A percentile compares a stretch with the other conserved stretches of the same genome.
Evolutionary conservation across 768 basidiomycete species (phyloP).

Genomic region (Termitomyces eurrhizus): DNA sequence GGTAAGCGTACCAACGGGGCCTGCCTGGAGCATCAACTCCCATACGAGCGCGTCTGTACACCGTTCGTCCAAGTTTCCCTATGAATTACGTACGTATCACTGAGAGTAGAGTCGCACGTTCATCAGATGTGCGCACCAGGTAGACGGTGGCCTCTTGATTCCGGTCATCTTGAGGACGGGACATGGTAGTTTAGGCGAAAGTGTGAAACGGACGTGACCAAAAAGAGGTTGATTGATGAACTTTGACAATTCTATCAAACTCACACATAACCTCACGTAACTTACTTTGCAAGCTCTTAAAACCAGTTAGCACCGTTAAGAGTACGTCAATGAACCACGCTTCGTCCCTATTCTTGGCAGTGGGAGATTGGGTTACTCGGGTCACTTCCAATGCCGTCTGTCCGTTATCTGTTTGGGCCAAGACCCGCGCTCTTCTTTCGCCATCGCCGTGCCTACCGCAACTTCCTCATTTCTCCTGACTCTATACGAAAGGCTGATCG

Average conservation of each 20-base stretch:
- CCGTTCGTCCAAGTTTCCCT: constrained; percentile 98
- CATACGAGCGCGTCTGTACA: constrained; percentile 92
- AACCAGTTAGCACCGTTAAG: background rate
- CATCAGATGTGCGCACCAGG: constrained; percentile 42
- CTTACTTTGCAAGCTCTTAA: background rate
- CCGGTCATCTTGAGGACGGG: constrained; percentile 79
- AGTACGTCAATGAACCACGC: constrained; percentile 9
- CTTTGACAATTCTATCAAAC: background rate
- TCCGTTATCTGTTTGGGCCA: constrained; percentile 4
- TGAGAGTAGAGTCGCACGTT: constrained; percentile 5
- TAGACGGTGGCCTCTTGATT: constrained; percentile 93
- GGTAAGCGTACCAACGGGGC: constrained; percentile 80
- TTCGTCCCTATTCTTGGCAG: background rate
- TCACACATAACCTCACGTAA: background rate
- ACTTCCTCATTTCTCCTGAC: constrained; percentile 11
- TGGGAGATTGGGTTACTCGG: constrained; percentile 2
- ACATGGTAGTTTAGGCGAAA: constrained; percentile 34
- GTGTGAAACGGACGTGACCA: background rate
- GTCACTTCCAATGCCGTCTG: background rate
- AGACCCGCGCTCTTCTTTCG: constrained; percentile 11
- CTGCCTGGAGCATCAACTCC: constrained; percentile 99
- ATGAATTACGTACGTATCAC: background rate
- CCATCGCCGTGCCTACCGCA: constrained; percentile 9
- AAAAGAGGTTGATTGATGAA: constrained; percentile 11
- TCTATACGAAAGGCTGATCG: constrained; percentile 9